Evolutionary conservation across 2,329 filamentous ascomycete species (phyloP).

Genomic region (Onygena corvina): DNA sequence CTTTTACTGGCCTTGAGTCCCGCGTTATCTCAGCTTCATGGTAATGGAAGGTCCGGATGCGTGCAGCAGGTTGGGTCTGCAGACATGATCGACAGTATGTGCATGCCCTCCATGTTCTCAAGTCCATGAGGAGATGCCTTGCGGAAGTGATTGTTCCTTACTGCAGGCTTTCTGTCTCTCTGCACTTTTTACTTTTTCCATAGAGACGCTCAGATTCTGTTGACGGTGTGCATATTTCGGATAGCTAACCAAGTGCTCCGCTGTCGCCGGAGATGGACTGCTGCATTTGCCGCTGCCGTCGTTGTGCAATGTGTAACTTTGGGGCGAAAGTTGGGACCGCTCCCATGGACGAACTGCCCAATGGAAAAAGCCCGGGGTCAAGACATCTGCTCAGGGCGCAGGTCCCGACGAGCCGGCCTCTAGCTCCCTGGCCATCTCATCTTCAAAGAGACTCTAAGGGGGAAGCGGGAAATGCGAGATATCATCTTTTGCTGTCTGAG

Average conservation of each 20-base stretch:
- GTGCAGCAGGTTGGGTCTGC: too few relatives aligned
- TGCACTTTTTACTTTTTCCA: background rate
- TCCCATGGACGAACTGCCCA: background rate
- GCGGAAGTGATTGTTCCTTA: background rate
- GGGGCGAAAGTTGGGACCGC: background rate
- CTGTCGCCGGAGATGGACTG: conserved; percentile 5
- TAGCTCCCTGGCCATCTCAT: background rate
- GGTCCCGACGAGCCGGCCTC: background rate
- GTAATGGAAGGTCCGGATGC: too few relatives aligned
- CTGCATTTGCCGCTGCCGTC: background rate
- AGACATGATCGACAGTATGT: too few relatives aligned
- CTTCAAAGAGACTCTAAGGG: too few relatives aligned
- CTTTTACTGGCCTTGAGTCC: too few relatives aligned
- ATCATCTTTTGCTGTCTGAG: background rate
- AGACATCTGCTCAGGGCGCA: background rate
- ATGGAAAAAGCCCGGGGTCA: background rate
- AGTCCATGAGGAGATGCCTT: too few relatives aligned
- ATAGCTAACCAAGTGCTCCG: too few relatives aligned
- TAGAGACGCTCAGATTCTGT: too few relatives aligned
- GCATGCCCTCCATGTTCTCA: too few relatives aligned
- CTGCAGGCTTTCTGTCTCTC: background rate
- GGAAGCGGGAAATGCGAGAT: conserved; percentile 1
- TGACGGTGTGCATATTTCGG: background rate
- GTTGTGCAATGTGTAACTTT: conserved; percentile 5
- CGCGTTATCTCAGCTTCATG: too few relatives aligned